These are phyloP conservation scores for Neurospora terricola DNA, from an alignment of 495 filamentous ascomycete genomes.

Conservation along the genomic window DNA sequence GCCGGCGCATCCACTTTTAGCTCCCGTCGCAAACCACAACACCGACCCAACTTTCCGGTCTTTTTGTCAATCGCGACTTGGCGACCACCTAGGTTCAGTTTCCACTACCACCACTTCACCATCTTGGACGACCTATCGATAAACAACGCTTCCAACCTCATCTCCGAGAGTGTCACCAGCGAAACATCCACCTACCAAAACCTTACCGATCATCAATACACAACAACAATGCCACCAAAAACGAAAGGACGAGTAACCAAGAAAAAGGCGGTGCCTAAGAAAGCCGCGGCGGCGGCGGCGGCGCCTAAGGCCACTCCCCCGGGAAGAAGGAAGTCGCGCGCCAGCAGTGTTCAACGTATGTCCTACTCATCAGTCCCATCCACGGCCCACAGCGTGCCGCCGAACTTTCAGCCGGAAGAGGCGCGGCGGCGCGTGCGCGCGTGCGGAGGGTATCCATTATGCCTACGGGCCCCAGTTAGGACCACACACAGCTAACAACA, in stretches of 20 bases:
- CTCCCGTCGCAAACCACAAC: background rate
- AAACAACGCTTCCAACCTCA: background rate
- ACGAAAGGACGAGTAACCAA: background rate
- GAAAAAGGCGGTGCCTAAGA: background rate
- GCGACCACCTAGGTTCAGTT: background rate
- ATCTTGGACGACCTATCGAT: background rate
- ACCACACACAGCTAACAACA: background rate
- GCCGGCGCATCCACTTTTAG: background rate
- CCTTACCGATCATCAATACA: background rate
- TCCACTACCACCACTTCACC: background rate
- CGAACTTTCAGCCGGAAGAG: background rate
- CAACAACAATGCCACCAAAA: background rate
- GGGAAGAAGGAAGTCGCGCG: slow-evolving; percentile 3
- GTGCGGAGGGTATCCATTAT: background rate
- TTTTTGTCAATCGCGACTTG: background rate
- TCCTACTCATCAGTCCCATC: background rate
- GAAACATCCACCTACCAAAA: background rate
- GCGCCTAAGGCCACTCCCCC: background rate
- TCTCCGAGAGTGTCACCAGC: background rate
- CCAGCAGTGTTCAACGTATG: slow-evolving; percentile 21
- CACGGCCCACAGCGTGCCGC: too few species aligned
- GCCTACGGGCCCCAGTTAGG: background rate
- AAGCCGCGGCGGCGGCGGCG: background rate
- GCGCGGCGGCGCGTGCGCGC: background rate
- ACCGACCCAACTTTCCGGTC: background rate